Conservation (phyloP, 306 rosid genomes). For the Quercus alba region DNA sequence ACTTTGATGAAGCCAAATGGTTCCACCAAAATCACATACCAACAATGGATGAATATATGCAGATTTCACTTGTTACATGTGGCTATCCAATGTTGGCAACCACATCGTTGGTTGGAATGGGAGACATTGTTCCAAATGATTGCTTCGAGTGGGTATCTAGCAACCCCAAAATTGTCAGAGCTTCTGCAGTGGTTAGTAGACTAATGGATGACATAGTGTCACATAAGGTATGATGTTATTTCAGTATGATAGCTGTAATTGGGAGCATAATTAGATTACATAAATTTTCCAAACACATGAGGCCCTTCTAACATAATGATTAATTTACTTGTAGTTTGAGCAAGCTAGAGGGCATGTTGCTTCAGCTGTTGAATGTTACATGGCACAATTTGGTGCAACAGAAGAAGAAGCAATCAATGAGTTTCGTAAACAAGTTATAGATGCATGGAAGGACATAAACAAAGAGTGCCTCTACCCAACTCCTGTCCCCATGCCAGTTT, state of each 20-base stretch:
- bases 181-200: slow-evolving; percentile 18
- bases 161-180: slow-evolving; percentile 23
- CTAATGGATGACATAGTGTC: slow-evolving; percentile 46
- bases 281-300: neutral
- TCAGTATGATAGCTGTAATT: neutral
- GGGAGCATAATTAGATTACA: neutral
- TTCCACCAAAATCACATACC: slow-evolving; percentile 23
- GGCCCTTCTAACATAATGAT: neutral
- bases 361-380: slow-evolving; percentile 29
- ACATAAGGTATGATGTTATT: slow-evolving; percentile 18
- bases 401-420: neutral
- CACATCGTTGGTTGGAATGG: slow-evolving; percentile 25
- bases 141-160: slow-evolving; percentile 31
- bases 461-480: slow-evolving; percentile 27
- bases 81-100: slow-evolving; percentile 1
- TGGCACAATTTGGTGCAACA: slow-evolving; percentile 11
- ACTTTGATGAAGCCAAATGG: slow-evolving; percentile 47
- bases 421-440: neutral
- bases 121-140: slow-evolving; percentile 19
- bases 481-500: slow-evolving; percentile 22
- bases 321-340: slow-evolving; percentile 11
- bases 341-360: slow-evolving; percentile 23
- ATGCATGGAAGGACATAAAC: slow-evolving; percentile 43
- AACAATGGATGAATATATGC: slow-evolving; percentile 33
- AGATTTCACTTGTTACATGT: neutral